Conservation (phyloP, 495 filamentous ascomycete species). For the Thermochaetoides thermophila region DNA sequence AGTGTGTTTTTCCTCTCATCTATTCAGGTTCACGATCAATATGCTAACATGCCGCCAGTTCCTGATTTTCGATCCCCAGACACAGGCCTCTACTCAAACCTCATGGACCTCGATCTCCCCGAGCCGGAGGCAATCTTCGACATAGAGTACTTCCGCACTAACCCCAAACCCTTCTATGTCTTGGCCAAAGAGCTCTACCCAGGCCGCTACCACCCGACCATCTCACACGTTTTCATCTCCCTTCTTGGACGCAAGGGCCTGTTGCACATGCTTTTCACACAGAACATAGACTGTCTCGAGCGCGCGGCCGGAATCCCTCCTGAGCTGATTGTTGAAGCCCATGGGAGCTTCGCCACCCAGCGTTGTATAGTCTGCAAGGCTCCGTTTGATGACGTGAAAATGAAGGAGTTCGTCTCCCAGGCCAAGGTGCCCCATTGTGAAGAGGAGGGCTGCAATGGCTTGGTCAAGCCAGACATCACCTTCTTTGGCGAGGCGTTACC, state of each 20-base stretch:
- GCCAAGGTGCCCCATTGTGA: constrained; percentile 55
- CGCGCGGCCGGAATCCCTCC: constrained; percentile 70
- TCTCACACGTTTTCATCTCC: constrained; percentile 73
- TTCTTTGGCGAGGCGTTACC: constrained; percentile 81
- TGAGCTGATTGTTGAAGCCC: constrained; percentile 78
- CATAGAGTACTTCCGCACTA: constrained; percentile 67
- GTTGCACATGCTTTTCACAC: constrained; percentile 78
- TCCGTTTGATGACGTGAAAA: constrained; percentile 52
- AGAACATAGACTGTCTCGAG: constrained; percentile 95
- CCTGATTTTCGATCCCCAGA: constrained; percentile 66
- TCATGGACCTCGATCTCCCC: constrained; percentile 67
- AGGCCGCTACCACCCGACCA: constrained; percentile 71
- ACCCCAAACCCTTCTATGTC: constrained; percentile 83
- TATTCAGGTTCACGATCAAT: too few species aligned
- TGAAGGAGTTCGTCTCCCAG: constrained; percentile 49
- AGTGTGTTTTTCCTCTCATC: too few species aligned
- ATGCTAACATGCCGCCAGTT: constrained; percentile 36
- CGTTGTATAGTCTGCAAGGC: constrained; percentile 77
- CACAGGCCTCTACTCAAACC: constrained; percentile 70
- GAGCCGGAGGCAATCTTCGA: constrained; percentile 72
- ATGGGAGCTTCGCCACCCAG: constrained; percentile 85
- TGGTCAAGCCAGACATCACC: constrained; percentile 94
- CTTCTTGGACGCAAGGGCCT: constrained; percentile 58
- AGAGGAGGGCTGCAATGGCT: constrained; percentile 44
- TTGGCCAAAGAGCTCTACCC: constrained; percentile 86